Evolutionary conservation across 495 filamentous ascomycete species (phyloP).

Genomic region (Annulohypoxylon stygium): DNA sequence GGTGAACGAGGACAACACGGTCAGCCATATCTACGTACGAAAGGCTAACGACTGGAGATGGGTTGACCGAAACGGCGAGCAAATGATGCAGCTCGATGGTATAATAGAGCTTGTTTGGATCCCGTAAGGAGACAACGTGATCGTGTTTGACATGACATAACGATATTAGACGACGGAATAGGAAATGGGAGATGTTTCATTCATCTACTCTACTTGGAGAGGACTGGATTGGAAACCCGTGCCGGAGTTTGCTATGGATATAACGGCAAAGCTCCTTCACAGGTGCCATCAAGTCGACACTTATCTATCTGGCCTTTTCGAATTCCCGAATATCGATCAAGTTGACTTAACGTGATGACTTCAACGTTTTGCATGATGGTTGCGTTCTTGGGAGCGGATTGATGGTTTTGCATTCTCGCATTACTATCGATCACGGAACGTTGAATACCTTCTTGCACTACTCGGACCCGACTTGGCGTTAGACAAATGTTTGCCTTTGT

Average conservation of each 20-base stretch:
- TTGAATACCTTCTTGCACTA: conserved; percentile 3
- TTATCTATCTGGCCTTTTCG: background rate
- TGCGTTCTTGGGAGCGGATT: conserved; percentile 13
- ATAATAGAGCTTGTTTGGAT: conserved; percentile 67
- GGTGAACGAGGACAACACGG: conserved; percentile 57
- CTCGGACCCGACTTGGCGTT: background rate
- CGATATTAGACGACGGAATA: conserved; percentile 49
- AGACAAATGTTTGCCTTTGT: background rate
- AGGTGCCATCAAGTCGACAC: conserved; percentile 9
- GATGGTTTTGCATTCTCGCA: conserved; percentile 9
- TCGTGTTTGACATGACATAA: conserved; percentile 42
- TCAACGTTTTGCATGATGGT: conserved; percentile 17
- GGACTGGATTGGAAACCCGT: conserved; percentile 27
- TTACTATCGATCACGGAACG: conserved; percentile 4
- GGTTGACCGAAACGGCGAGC: conserved; percentile 57
- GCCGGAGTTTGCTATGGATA: conserved; percentile 27
- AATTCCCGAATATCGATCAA: conserved; percentile 21
- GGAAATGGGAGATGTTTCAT: conserved; percentile 41
- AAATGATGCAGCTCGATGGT: conserved; percentile 63
- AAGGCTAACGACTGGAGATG: conserved; percentile 63
- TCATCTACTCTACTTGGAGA: conserved; percentile 42
- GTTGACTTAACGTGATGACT: conserved; percentile 8
- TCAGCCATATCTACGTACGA: conserved; percentile 63
- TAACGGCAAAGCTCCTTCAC: background rate
- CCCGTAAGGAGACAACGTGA: conserved; percentile 44